Base-by-base conservation (phyloP, 2,329 filamentous ascomycete species). In the Cladophialophora carrionii region DNA sequence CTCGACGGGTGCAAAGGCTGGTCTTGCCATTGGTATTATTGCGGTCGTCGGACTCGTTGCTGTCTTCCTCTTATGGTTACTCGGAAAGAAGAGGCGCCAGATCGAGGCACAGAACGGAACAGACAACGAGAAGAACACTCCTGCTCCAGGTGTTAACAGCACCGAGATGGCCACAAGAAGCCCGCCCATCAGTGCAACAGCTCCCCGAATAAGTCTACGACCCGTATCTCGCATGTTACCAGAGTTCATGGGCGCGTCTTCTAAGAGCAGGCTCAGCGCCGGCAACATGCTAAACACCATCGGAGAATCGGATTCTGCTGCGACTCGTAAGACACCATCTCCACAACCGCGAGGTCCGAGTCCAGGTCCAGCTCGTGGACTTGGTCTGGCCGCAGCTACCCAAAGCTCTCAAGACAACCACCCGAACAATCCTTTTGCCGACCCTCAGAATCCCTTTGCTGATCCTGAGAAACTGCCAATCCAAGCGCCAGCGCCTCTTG, bases 151-250 rank as follows among this genome's bases (percentile, higher is more conserved):
- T 41, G 70, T 74, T 46, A 66, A 74, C 49, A 75, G 76, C 73
- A 76, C 41, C 70, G 77, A 54, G 73, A 74, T 54, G 75, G 73
- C 52, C 63, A 51, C 75, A 71, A 61, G 63, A 54, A 63, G 64
- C 26, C 73, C 76, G 48, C 76, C 80, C 29, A 79, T 77, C 67
- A 72, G 75, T 66, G 66, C 82, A 32, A 84, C 80, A 37, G 88
- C 92, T 52, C 92, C 92, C n/a, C 89, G 89, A 68, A 84, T 97
- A 67, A 96, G 91, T 74, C 83, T 96, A 61, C 89, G 92, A 57
- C 92, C 92, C 2, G 85, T 95, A 56, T 94, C 91, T 48, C 88
- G 95, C 73, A 93, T 96, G 78, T 83, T 91, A 46, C 90, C 91
- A 4, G 87, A 86, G 73, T 84, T 90, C 68, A 80, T 75, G 66